These are phyloP conservation scores for Rubia peregrina DNA, from an alignment of 305 asterid genomes.

Conservation along the genomic window DNA sequence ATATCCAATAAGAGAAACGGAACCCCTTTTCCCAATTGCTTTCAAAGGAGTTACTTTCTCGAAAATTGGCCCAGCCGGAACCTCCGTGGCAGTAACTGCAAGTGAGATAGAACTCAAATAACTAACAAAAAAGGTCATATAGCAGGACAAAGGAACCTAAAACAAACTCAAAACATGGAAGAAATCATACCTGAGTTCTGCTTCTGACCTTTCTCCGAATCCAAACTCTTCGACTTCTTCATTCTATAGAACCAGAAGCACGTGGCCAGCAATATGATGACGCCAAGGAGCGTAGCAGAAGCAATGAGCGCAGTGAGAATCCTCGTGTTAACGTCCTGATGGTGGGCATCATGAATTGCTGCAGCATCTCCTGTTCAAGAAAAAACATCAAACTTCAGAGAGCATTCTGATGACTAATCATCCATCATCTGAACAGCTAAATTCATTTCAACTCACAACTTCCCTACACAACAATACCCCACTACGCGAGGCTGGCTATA, in stretches of 20 bases:
- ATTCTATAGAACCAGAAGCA: slow-evolving; percentile 36
- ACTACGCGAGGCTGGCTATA: background rate
- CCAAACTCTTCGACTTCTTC: slow-evolving; percentile 42
- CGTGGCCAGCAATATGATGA: slow-evolving; percentile 19
- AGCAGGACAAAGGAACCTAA: slow-evolving; percentile 1
- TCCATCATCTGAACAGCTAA: slow-evolving; percentile 1
- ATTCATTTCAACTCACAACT: background rate
- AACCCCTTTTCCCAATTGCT: slow-evolving; percentile 47
- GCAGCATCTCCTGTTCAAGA: slow-evolving; percentile 33
- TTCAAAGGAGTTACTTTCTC: slow-evolving; percentile 47
- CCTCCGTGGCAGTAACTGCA: slow-evolving; percentile 46
- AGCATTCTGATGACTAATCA: slow-evolving; percentile 11
- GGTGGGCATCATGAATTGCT: slow-evolving; percentile 44
- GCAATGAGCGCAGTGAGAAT: slow-evolving; percentile 68
- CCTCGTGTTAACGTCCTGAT: slow-evolving; percentile 70
- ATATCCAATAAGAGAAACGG: slow-evolving; percentile 59
- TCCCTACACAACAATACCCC: background rate
- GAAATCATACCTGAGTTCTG: slow-evolving; percentile 41
- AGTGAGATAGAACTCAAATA: slow-evolving; percentile 8
- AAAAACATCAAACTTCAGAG: slow-evolving; percentile 6
- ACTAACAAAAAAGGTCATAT: background rate
- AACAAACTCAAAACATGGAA: slow-evolving; percentile 8
- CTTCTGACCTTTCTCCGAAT: slow-evolving; percentile 28
- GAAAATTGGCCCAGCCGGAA: slow-evolving; percentile 48
- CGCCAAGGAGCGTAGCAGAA: slow-evolving; percentile 67